Evolutionary conservation across 306 rosid species (phyloP).

Genomic region (Ziziphus jujuba): DNA sequence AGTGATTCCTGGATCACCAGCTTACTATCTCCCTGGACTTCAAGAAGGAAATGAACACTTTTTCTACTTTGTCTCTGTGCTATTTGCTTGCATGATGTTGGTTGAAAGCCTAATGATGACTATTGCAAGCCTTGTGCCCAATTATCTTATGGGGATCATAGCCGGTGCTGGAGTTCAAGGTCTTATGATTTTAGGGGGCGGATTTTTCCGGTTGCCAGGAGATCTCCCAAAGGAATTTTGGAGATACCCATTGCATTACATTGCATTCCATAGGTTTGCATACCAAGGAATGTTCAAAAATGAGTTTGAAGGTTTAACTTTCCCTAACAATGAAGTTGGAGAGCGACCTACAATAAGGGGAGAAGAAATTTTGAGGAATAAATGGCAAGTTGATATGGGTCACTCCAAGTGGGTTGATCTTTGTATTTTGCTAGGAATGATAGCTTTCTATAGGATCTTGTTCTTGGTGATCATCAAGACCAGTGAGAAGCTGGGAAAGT

Average conservation of each 20-base stretch:
- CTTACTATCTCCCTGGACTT: constrained; percentile 55
- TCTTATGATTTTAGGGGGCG: constrained; percentile 49
- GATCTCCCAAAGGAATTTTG: constrained; percentile 53
- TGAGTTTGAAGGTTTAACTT: constrained; percentile 49
- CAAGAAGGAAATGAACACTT: constrained; percentile 43
- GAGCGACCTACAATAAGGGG: constrained; percentile 16
- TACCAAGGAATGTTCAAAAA: constrained; percentile 68
- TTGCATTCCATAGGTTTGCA: constrained; percentile 66
- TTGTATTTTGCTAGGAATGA: constrained; percentile 52
- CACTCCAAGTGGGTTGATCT: constrained; percentile 69
- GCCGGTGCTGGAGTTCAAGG: constrained; percentile 74
- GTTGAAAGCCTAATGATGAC: constrained; percentile 87
- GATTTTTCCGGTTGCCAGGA: constrained; percentile 54
- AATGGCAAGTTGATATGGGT: constrained; percentile 42
- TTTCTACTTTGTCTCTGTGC: constrained; percentile 27
- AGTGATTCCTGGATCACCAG: constrained; percentile 51
- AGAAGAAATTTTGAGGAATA: constrained; percentile 29
- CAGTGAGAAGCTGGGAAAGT: constrained; percentile 34
- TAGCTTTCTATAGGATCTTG: constrained; percentile 40
- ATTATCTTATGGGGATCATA: constrained; percentile 75
- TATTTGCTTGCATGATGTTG: constrained; percentile 49
- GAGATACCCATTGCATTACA: constrained; percentile 55
- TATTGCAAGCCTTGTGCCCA: constrained; percentile 62
- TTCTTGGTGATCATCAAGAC: constrained; percentile 49
- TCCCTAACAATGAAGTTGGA: constrained; percentile 11